Evolutionary conservation across 495 filamentous ascomycete genomes (phyloP).

Genomic region (Penicillium ochrochloron): DNA sequence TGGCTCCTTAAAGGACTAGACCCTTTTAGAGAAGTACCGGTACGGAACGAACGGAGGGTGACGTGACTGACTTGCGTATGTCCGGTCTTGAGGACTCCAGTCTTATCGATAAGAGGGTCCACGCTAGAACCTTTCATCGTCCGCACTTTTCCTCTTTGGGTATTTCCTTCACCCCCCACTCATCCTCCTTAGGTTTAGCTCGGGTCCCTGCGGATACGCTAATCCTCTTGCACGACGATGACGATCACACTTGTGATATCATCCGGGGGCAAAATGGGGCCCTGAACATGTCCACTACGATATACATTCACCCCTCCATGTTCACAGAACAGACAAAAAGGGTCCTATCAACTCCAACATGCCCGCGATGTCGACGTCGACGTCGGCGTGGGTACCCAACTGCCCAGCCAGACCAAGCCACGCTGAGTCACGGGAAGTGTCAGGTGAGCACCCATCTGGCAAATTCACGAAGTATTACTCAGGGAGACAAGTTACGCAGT

Average conservation of each 20-base stretch:
- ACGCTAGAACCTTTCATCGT: constrained; percentile 12
- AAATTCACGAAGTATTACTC: neutral
- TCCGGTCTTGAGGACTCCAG: neutral
- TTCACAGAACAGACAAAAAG: neutral
- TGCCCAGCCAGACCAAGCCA: neutral
- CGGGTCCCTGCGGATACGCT: constrained; percentile 3
- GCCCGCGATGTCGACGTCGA: neutral
- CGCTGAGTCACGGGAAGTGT: neutral
- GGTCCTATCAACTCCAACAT: neutral
- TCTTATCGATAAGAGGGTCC: constrained; percentile 14
- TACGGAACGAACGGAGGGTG: constrained; percentile 22
- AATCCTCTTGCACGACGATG: constrained; percentile 5
- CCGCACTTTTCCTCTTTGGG: neutral
- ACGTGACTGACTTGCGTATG: constrained; percentile 46
- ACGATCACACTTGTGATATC: constrained; percentile 22
- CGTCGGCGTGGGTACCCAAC: neutral
- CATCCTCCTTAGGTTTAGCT: constrained; percentile 14
- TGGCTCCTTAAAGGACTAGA: neutral
- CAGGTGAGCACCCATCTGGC: neutral
- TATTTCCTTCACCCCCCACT: constrained; percentile 3
- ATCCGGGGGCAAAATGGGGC: constrained; percentile 16
- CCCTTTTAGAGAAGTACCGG: neutral
- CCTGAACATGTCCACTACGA: neutral
- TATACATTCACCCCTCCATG: neutral
- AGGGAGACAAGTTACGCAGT: neutral